phyloP scores from a whole-genome alignment of 371 early-diverging fungal genomes.

The Rhizomucor pusillus region DNA sequence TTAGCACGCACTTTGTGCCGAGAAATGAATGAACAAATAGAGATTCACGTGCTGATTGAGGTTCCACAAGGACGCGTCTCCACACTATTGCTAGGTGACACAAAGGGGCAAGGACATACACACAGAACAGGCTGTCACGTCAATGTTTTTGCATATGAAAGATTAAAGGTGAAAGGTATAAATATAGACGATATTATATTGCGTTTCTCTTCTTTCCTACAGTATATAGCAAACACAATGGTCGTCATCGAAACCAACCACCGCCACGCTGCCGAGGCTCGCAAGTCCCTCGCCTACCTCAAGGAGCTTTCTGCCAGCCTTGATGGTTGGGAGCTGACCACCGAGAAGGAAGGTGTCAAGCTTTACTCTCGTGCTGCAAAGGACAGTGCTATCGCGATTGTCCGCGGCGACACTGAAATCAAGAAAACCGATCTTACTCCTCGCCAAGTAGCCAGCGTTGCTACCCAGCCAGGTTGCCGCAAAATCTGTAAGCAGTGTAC shows the following conservation, averaged over 20 bases:
- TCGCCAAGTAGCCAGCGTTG: constrained; percentile 17
- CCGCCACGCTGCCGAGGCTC: constrained; percentile 21
- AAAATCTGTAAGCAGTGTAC: constrained; percentile 17
- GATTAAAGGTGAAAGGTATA: too few species aligned
- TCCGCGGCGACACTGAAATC: constrained; percentile 18
- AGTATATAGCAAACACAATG: constrained; percentile 6
- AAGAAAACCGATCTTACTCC: constrained; percentile 16
- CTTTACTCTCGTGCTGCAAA: constrained; percentile 14
- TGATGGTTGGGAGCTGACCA: constrained; percentile 13
- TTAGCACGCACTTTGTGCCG: too few species aligned
- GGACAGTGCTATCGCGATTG: constrained; percentile 7
- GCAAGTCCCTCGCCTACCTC: constrained; percentile 16
- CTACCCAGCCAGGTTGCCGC: constrained; percentile 15
- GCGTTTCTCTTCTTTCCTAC: too few species aligned
- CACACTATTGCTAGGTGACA: too few species aligned
- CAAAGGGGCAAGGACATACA: too few species aligned
- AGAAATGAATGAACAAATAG: too few species aligned
- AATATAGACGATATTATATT: too few species aligned
- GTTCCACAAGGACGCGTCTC: too few species aligned
- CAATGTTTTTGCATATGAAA: too few species aligned
- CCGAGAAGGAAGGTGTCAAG: constrained; percentile 21
- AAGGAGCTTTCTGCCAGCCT: constrained; percentile 19
- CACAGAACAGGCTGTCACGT: too few species aligned
- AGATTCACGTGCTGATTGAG: too few species aligned
- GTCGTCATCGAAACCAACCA: constrained; percentile 20